Evolutionary conservation across 2,329 filamentous ascomycete species (phyloP).

Genomic region (Paraphoma chrysanthemicola): DNA sequence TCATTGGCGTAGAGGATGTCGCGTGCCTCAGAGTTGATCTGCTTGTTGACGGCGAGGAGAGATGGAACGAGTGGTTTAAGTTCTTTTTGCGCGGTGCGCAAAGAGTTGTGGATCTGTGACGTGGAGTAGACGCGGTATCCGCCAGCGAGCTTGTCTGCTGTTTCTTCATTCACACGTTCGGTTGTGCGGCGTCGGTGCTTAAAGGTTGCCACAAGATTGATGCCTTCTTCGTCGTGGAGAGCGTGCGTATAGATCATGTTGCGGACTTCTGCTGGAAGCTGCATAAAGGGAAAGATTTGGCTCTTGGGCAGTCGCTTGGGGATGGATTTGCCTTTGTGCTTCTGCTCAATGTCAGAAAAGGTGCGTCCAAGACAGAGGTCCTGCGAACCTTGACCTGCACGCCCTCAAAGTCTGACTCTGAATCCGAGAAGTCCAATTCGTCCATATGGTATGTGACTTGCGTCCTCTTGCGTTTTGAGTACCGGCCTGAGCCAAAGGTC

Average conservation of each 20-base stretch:
- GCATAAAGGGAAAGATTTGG: constrained; percentile 43
- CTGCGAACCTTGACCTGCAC: constrained; percentile 34
- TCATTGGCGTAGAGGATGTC: constrained; percentile 40
- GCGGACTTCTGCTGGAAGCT: constrained; percentile 43
- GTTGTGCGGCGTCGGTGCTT: constrained; percentile 39
- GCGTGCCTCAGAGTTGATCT: constrained; percentile 34
- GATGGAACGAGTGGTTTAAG: constrained; percentile 23
- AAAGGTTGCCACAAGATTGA: constrained; percentile 32
- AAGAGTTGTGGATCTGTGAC: constrained; percentile 6
- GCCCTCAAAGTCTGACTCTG: constrained; percentile 22
- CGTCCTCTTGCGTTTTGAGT: constrained; percentile 44
- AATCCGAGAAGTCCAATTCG: constrained; percentile 29
- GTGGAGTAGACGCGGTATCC: not conserved
- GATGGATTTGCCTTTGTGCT: constrained; percentile 26
- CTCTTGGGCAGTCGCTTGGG: constrained; percentile 33
- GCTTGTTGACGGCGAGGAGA: constrained; percentile 38
- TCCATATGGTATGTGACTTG: constrained; percentile 39
- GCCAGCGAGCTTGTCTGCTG: not conserved
- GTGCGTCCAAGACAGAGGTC: not conserved
- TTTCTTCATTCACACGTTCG: constrained; percentile 20
- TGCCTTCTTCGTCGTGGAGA: constrained; percentile 33
- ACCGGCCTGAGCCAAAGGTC: constrained; percentile 27
- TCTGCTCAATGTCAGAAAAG: constrained; percentile 23
- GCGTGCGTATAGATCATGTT: constrained; percentile 42
- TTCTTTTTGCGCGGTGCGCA: constrained; percentile 12